Conservation (phyloP, 805 yeast species). For the Danielozyma ontarioensis region DNA sequence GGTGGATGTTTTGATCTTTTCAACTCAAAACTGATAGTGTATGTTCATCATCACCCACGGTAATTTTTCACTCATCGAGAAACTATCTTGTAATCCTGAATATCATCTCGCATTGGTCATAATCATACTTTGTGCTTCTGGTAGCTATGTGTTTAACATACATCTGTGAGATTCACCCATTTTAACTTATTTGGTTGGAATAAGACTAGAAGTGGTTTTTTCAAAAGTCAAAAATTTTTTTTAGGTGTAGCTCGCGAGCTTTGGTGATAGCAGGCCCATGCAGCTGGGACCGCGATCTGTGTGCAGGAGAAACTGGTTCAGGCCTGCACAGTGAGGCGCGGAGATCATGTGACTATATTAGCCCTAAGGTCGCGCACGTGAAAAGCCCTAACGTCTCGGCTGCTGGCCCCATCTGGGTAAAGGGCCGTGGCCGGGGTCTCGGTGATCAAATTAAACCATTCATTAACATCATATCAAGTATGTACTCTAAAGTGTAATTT, state of each 20-base stretch:
- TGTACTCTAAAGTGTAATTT: constrained; percentile 47
- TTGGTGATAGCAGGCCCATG: constrained; percentile 4
- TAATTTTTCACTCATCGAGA: no score
- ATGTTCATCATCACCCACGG: constrained; percentile 11
- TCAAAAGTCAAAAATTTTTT: background rate
- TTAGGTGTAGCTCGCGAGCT: constrained; percentile 3
- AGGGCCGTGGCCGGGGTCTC: no score
- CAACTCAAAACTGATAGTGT: background rate
- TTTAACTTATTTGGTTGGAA: constrained; percentile 26
- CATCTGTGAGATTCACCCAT: constrained; percentile 98
- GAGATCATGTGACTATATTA: background rate
- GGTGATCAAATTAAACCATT: background rate
- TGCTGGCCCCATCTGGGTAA: no score
- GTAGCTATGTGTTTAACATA: no score
- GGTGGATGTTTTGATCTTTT: constrained; percentile 1
- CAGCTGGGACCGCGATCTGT: background rate
- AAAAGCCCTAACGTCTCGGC: constrained; percentile 13
- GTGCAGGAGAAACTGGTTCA: no score
- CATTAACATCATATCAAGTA: constrained; percentile 1
- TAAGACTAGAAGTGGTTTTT: constrained; percentile 2
- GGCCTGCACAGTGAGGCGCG: no score
- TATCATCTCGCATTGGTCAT: no score
- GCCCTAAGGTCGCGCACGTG: constrained; percentile 15
- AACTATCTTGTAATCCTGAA: no score
- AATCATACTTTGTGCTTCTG: no score